These are phyloP conservation scores for Pichia occidentalis DNA, from an alignment of 805 yeast species.

Conservation along the genomic window DNA sequence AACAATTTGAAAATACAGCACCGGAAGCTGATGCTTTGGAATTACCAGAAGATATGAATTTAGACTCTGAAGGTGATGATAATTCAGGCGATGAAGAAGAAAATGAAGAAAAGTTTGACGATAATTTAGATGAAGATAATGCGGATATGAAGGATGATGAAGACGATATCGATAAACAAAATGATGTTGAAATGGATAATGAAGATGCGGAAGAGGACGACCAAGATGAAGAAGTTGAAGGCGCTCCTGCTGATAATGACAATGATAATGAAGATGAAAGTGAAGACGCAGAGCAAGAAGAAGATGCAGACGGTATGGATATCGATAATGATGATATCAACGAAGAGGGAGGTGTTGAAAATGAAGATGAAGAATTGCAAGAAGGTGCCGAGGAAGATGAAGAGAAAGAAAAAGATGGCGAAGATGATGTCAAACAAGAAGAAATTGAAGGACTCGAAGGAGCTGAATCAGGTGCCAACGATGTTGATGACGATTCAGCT, in stretches of 20 bases:
- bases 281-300: conserved; percentile 27
- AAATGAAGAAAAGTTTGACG: conserved; percentile 21
- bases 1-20: conserved; percentile 63
- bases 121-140: conserved; percentile 24
- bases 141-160: conserved; percentile 21
- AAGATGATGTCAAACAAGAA: conserved; percentile 27
- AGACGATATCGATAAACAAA: conserved; percentile 21
- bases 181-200: conserved; percentile 26
- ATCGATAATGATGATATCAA: conserved; percentile 19
- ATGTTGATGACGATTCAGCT: conserved; percentile 29
- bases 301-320: conserved; percentile 18
- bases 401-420: conserved; percentile 23
- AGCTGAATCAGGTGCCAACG: conserved; percentile 30
- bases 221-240: conserved; percentile 22
- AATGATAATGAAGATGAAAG: conserved; percentile 24
- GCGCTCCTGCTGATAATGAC: conserved; percentile 24
- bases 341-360: conserved; percentile 27
- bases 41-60: conserved; percentile 84
- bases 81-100: conserved; percentile 26
- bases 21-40: conserved; percentile 86
- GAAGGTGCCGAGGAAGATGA: conserved; percentile 22
- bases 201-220: conserved; percentile 26
- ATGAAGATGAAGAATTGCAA: conserved; percentile 28
- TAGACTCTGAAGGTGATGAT: conserved; percentile 75
- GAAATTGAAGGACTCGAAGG: conserved; percentile 27